Evolutionary conservation across 768 basidiomycete genomes (phyloP).

Genomic region (Termitomyces sp.): DNA sequence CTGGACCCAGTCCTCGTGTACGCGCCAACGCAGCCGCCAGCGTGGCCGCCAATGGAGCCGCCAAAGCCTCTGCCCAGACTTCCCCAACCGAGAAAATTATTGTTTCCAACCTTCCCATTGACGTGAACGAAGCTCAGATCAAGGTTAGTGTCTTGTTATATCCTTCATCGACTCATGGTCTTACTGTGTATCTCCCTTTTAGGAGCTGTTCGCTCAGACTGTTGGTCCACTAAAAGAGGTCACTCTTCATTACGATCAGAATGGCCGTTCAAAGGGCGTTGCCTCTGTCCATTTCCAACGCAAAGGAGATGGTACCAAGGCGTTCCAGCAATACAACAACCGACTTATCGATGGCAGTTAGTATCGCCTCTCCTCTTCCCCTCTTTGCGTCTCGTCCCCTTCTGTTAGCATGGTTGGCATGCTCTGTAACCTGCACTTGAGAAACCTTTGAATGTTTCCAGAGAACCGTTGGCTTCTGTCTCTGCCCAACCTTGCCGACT

Average conservation of each 20-base stretch:
- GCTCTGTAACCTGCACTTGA: constrained; percentile 19
- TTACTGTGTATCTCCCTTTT: constrained; percentile 3
- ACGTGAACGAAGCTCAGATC: constrained; percentile 92
- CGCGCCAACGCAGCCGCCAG: constrained; percentile 45
- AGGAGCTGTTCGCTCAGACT: constrained; percentile 93
- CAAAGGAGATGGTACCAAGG: constrained; percentile 88
- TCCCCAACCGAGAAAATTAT: constrained; percentile 83
- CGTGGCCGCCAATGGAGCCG: constrained; percentile 23
- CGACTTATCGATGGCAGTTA: constrained; percentile 99
- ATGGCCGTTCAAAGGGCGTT: constrained; percentile 86
- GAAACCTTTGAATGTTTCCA: constrained; percentile 31
- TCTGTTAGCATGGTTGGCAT: constrained; percentile 22
- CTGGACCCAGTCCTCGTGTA: constrained; percentile 39
- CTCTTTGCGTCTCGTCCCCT: constrained; percentile 35
- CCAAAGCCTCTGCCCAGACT: constrained; percentile 33
- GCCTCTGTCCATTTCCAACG: constrained; percentile 83
- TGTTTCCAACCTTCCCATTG: constrained; percentile 87
- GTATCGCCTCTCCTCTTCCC: constrained; percentile 63
- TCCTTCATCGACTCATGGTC: not conserved
- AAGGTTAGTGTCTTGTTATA: constrained; percentile 51
- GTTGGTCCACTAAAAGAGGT: constrained; percentile 85
- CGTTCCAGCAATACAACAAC: constrained; percentile 93
- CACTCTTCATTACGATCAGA: constrained; percentile 77
- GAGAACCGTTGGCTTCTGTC: constrained; percentile 40
- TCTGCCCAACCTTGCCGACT: constrained; percentile 24